Evolutionary conservation across 1,284 basidiomycete species (phyloP).

Genomic region (Moesziomyces parantarcticus): DNA sequence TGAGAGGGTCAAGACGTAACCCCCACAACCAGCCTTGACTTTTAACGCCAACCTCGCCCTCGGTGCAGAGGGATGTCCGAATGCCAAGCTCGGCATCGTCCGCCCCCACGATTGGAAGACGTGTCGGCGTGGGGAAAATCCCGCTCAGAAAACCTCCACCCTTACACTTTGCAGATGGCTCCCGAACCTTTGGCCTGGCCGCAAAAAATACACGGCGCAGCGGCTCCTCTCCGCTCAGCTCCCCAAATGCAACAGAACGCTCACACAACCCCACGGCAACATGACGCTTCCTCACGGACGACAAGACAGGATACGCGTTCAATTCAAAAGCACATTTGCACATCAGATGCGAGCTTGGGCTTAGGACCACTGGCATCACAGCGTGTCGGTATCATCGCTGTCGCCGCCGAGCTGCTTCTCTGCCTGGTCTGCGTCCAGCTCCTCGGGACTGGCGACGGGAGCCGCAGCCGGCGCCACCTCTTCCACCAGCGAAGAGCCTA

Average conservation of each 20-base stretch:
- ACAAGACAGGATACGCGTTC: background rate
- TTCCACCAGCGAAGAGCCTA: conserved; percentile 26
- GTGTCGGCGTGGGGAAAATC: too few species aligned
- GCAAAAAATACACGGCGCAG: background rate
- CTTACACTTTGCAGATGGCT: too few species aligned
- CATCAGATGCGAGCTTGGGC: too few species aligned
- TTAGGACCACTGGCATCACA: conserved; percentile 2
- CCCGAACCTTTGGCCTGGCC: too few species aligned
- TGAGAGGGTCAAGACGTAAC: background rate
- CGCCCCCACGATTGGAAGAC: too few species aligned
- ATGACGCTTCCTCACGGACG: background rate
- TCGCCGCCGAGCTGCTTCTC: conserved; percentile 36
- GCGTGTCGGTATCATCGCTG: conserved; percentile 28
- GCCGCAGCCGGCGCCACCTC: conserved; percentile 6
- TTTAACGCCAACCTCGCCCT: background rate
- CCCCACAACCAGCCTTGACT: conserved; percentile 2
- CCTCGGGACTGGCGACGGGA: conserved; percentile 32
- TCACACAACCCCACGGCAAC: background rate
- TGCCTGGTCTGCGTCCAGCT: conserved; percentile 21
- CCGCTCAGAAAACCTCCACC: background rate
- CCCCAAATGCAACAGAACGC: background rate
- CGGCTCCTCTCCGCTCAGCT: background rate
- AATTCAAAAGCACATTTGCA: background rate
- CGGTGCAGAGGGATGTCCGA: too few species aligned
- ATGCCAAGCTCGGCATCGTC: too few species aligned